A percentile compares a stretch with the other conserved stretches of the same genome.
Evolutionary conservation across 768 basidiomycete species (phyloP).

Genomic region (Pleurotus salmoneostramineus): DNA sequence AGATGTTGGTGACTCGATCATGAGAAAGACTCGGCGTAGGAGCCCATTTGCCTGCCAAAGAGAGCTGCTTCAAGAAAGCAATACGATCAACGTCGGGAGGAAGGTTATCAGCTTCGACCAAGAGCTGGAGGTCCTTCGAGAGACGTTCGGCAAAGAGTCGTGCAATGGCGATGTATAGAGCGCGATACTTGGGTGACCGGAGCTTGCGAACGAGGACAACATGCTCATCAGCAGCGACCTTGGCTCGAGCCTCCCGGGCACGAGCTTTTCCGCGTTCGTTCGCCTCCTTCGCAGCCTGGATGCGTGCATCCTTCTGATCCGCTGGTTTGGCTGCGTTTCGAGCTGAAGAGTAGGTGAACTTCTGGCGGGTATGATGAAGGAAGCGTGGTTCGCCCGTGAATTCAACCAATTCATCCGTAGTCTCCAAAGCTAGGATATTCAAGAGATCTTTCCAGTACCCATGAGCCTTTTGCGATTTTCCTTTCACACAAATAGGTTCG

Average conservation of each 20-base stretch:
- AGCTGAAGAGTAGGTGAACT: slow-evolving; percentile 11
- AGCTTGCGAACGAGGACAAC: slow-evolving; percentile 36
- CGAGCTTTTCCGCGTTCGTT: slow-evolving; percentile 14
- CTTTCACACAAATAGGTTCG: slow-evolving; percentile 41
- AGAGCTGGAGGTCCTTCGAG: slow-evolving; percentile 38
- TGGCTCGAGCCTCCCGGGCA: slow-evolving; percentile 21
- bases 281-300: slow-evolving; percentile 16
- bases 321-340: not conserved
- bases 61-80: slow-evolving; percentile 37
- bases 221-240: slow-evolving; percentile 22
- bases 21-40: slow-evolving; percentile 56
- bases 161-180: slow-evolving; percentile 60
- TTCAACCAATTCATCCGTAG: slow-evolving; percentile 42
- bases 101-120: slow-evolving; percentile 32
- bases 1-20: slow-evolving; percentile 60
- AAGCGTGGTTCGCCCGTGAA: slow-evolving; percentile 16
- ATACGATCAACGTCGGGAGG: slow-evolving; percentile 23
- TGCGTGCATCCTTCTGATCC: slow-evolving; percentile 16
- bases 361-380: slow-evolving; percentile 19
- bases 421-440: slow-evolving; percentile 61
- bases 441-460: slow-evolving; percentile 79
- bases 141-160: slow-evolving; percentile 57
- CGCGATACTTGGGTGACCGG: slow-evolving; percentile 46
- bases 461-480: slow-evolving; percentile 31
- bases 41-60: slow-evolving; percentile 69